Base-by-base conservation (phyloP, 2,329 filamentous ascomycete species). In the Aspergillus sp. region DNA sequence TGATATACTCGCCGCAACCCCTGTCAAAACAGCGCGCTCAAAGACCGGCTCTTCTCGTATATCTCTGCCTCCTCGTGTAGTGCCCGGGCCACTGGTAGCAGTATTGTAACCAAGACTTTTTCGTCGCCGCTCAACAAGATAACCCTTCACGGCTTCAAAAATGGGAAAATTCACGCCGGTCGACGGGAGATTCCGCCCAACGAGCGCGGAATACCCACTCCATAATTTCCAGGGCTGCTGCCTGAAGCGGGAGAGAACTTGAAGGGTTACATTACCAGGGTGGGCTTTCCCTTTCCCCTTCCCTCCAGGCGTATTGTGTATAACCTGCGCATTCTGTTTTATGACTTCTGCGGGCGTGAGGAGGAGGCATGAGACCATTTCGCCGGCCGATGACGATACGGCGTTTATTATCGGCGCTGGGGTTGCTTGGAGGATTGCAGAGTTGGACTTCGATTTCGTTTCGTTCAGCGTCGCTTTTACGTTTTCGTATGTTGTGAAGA, bases 311-410 rank as follows among this genome's bases (percentile, higher is more conserved):
- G 61, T 17, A 56, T 45, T 68, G 21, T 79, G 79, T 1, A 95
- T 80, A 83, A 96, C 92, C 73, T 96, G 92, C 0, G 93, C 91
- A 73, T 96, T 96, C 71, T 96, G 92, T 77, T 97, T 96, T 62
- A 96, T 85, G 7, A 96, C 90, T 72, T 96, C 92, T 14, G 91
- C 91, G 0, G 92, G 93, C 0, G 92, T 93, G 37, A 96, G 84
- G 60, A 96, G 90, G 19, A 91, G 81, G 70, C 93, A 96, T 5
- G 91, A 93, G 3, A 91, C 90, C 64, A 92, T 84, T 75, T 97
- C 93, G 1, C 89, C 93, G 15, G 86, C 76, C 2, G 86, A 88
- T 1, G 91, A 96, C 12, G 91, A 88, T 3, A 84, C 75, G 6
- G 89, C 84, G 70, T 96, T 89, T 55, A 92, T 83, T 9, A 91